A percentile compares a stretch with the other conserved stretches of the same genome.
These are phyloP conservation scores for Calonectria pauciramosa DNA, from an alignment of 2,329 filamentous ascomycete species.

Conservation along the genomic window DNA sequence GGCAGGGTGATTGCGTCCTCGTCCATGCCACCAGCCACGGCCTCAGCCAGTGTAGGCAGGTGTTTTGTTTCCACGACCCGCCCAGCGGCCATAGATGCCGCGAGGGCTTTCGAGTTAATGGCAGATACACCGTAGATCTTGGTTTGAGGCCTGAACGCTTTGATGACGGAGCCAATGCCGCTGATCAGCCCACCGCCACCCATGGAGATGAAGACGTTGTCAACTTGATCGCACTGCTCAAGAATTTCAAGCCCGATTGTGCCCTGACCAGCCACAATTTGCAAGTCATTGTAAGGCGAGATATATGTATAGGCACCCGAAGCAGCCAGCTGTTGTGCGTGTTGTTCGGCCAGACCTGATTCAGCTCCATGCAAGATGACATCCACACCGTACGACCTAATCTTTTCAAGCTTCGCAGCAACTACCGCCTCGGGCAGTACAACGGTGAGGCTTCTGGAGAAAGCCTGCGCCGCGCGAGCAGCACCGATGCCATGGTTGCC, in stretches of 20 bases:
- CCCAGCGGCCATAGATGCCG: neutral
- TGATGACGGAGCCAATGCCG: neutral
- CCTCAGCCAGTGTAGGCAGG: neutral
- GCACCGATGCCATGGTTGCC: neutral
- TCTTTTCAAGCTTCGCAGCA: neutral
- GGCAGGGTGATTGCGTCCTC: neutral
- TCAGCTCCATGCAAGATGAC: constrained; percentile 1
- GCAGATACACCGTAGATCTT: neutral
- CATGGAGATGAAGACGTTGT: constrained; percentile 5
- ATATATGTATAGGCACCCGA: neutral
- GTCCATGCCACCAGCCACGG: neutral
- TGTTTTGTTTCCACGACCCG: neutral
- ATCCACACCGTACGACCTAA: neutral
- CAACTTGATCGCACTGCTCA: neutral
- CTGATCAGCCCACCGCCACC: neutral
- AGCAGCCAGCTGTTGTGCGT: neutral
- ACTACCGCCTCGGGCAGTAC: neutral
- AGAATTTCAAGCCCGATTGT: constrained; percentile 3
- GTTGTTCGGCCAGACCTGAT: neutral
- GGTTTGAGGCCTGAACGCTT: neutral
- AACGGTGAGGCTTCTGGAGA: neutral
- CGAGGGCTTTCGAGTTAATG: neutral
- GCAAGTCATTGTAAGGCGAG: neutral
- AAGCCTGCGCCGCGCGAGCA: neutral
- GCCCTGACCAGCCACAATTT: neutral